Evolutionary conservation across 2,329 filamentous ascomycete genomes (phyloP).

Genomic region (Elsinoe ampelina): DNA sequence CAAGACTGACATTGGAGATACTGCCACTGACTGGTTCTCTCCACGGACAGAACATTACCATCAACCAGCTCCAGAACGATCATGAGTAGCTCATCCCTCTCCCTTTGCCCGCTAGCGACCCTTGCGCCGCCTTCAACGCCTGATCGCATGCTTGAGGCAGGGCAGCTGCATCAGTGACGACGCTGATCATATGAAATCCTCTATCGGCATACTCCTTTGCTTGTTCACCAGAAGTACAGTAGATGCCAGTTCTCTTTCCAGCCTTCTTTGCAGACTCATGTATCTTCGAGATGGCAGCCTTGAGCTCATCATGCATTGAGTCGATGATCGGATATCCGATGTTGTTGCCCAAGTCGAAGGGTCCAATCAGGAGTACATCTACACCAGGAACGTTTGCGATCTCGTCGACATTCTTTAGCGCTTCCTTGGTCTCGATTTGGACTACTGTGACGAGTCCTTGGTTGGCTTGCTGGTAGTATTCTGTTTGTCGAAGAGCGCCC

Average conservation of each 20-base stretch:
- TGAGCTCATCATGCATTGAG: constrained; percentile 41
- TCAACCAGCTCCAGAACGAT: background rate
- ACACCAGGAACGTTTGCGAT: constrained; percentile 46
- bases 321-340: constrained; percentile 45
- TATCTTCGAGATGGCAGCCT: constrained; percentile 43
- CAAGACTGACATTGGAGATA: background rate
- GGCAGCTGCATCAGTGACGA: constrained; percentile 26
- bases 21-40: background rate
- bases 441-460: constrained; percentile 42
- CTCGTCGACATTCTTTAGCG: constrained; percentile 34
- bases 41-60: too few species aligned
- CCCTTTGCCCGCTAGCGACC: background rate
- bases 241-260: constrained; percentile 48
- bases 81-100: constrained; percentile 8
- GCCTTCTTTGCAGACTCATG: constrained; percentile 42
- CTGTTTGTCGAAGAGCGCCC: constrained; percentile 27
- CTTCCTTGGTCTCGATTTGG: constrained; percentile 38
- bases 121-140: constrained; percentile 22
- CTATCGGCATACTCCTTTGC: constrained; percentile 43
- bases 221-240: constrained; percentile 44
- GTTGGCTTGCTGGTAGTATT: constrained; percentile 49
- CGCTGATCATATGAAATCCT: constrained; percentile 46
- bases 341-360: constrained; percentile 49
- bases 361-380: constrained; percentile 46
- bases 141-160: constrained; percentile 23